A percentile compares a stretch with the other conserved stretches of the same genome.
Conservation (phyloP, 805 yeast genomes). For the Zygoascus ofunaensis region DNA sequence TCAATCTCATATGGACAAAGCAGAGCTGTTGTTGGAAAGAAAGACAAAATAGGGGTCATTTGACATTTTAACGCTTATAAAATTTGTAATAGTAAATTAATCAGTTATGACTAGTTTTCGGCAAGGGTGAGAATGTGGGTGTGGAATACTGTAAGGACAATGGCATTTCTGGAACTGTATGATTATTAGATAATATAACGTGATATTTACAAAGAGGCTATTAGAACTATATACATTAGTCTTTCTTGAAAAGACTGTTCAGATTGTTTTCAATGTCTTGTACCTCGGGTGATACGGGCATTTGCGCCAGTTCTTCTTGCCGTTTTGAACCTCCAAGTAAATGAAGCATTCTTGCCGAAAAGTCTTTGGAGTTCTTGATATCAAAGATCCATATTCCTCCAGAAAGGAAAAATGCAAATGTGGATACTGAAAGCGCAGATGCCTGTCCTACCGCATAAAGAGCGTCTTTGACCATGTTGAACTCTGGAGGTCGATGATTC, state of each 20-base stretch:
- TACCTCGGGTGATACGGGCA: slow-evolving; percentile 17
- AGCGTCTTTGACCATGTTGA: slow-evolving; percentile 73
- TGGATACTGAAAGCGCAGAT: slow-evolving; percentile 60
- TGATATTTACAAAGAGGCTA: neutral
- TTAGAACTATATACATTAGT: too few relatives aligned
- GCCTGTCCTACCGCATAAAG: slow-evolving; percentile 78
- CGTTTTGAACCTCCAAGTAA: slow-evolving; percentile 56
- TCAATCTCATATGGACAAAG: neutral
- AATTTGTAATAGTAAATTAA: too few relatives aligned
- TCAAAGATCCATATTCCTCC: slow-evolving; percentile 78
- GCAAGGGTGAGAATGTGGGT: too few relatives aligned
- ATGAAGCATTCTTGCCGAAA: slow-evolving; percentile 57
- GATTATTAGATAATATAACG: neutral
- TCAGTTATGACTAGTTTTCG: too few relatives aligned
- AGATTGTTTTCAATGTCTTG: slow-evolving; percentile 14
- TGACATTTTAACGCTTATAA: too few relatives aligned
- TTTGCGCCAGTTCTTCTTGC: slow-evolving; percentile 8
- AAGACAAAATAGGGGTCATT: neutral
- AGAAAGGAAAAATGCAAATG: slow-evolving; percentile 60
- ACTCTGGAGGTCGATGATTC: slow-evolving; percentile 79
- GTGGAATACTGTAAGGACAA: slow-evolving; percentile 1
- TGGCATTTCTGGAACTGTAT: neutral
- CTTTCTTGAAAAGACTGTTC: slow-evolving; percentile 10
- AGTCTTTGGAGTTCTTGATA: slow-evolving; percentile 58
- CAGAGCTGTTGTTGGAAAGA: slow-evolving; percentile 1